Conservation (phyloP, 2,329 filamentous ascomycete genomes). For the Graphium sp. region DNA sequence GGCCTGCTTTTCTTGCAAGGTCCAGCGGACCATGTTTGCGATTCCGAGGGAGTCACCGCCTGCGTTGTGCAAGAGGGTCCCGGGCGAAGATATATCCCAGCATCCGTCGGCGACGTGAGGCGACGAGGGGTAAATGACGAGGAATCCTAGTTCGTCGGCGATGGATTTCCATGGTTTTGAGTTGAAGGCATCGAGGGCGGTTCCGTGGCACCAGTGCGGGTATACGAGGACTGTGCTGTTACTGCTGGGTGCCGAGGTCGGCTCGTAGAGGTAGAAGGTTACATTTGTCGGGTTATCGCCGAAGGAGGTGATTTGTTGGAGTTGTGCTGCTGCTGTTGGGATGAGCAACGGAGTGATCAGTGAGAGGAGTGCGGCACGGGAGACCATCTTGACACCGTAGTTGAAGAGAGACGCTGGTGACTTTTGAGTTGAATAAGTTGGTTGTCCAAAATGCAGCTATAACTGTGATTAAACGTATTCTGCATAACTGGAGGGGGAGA, state of each 20-base stretch:
- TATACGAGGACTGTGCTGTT: conserved; percentile 35
- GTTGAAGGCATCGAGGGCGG: conserved; percentile 27
- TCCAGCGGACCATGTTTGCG: conserved; percentile 34
- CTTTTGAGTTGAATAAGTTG: too few relatives aligned
- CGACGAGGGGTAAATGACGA: conserved; percentile 23
- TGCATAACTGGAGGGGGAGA: too few relatives aligned
- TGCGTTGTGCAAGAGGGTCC: conserved; percentile 27
- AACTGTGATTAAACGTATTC: too few relatives aligned
- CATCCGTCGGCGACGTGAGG: conserved; percentile 25
- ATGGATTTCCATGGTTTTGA: conserved; percentile 34
- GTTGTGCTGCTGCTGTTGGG: too few relatives aligned
- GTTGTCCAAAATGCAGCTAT: too few relatives aligned
- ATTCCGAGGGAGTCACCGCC: conserved; percentile 34
- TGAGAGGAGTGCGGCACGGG: too few relatives aligned
- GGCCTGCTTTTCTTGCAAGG: conserved; percentile 24
- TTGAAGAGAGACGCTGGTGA: too few relatives aligned
- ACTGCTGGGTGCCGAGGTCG: conserved; percentile 17
- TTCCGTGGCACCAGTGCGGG: conserved; percentile 39
- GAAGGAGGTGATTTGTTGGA: conserved; percentile 9
- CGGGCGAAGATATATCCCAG: conserved; percentile 39
- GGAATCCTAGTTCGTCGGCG: conserved; percentile 35
- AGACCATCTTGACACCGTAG: too few relatives aligned
- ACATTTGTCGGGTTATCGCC: conserved; percentile 31
- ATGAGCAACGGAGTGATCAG: too few relatives aligned
- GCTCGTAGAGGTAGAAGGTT: conserved; percentile 33